A percentile compares a stretch with the other conserved stretches of the same genome.
Conservation (phyloP, 441 rosid genomes). For the Arabidopsis lyrata region DNA sequence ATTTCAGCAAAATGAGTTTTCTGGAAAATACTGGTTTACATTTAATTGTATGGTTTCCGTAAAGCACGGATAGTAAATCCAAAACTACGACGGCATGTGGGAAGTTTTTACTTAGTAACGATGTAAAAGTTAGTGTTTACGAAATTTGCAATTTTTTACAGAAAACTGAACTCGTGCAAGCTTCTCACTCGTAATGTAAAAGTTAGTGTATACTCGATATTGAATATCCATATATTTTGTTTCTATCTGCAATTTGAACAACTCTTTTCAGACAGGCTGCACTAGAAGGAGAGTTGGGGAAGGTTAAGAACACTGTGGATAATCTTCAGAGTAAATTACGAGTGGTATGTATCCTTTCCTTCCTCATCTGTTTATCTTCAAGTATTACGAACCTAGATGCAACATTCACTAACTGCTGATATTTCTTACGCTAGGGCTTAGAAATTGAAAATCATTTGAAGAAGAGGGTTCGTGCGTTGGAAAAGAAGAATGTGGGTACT, state of each 20-base stretch:
- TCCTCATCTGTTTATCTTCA: conserved; percentile 20
- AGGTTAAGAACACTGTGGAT: conserved; percentile 63
- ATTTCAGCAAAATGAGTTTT: conserved; percentile 11
- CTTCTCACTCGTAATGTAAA: background rate
- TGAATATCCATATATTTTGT: background rate
- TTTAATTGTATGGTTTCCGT: conserved; percentile 10
- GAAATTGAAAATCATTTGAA: conserved; percentile 96
- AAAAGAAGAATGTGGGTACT: conserved; percentile 78
- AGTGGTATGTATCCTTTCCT: conserved; percentile 63
- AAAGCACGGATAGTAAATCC: background rate
- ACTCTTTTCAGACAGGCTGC: conserved; percentile 96
- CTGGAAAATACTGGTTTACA: background rate
- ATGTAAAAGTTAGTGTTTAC: background rate
- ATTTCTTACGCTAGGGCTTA: conserved; percentile 69
- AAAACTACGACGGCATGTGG: background rate
- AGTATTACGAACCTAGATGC: background rate
- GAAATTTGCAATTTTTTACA: background rate
- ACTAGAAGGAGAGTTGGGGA: conserved; percentile 83
- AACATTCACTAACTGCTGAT: conserved; percentile 16
- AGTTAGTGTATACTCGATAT: conserved; percentile 3
- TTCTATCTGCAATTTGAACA: conserved; percentile 61
- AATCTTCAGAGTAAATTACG: conserved; percentile 77
- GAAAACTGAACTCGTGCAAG: no score
- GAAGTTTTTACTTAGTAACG: background rate
- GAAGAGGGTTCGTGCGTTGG: conserved; percentile 74